Base-by-base conservation (phyloP, 345 rosid species). In the Anacardium occidentale region DNA sequence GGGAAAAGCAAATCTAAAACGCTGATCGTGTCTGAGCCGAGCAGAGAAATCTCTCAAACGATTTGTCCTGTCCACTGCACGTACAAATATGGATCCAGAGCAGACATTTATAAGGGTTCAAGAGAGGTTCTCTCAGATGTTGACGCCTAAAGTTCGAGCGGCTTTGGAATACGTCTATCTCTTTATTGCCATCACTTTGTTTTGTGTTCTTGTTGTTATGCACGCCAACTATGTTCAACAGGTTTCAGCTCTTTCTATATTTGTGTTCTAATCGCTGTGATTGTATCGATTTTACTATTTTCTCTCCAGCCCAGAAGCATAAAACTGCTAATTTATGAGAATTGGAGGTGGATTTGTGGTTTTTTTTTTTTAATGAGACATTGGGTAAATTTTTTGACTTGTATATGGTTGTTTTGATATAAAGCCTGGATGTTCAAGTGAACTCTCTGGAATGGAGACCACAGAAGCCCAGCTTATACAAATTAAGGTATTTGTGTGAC, bases 141-240 rank as follows among this genome's bases (percentile, higher is more conserved):
- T 96, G 82, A 88, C 91, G 20, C 97, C 91, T 0, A 87, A 80
- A 79, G 78, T 89, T 32, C 84, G 99, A 82, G 93, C 90, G 65
- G 83, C 91, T 71, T 75, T 96, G 81, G 99, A 96, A 85, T 96
- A 93, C 67, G 74, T 88, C 3, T 93, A 80, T 79, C 88, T 96
- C 78, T 74, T 85, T 82, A 76, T 87, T 10, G 99, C 98, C 74
- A 77, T 93, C 79, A 89, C 93, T 71, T 86, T 88, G 81, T 96
- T 96, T 72, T 88, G 87, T 72, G 88, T 96, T 74, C 99, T 96
- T 44, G 97, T 96, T 69, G 93, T 91, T 64, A 91, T 93, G 99
- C 99, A 96, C 86, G 99, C 99, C 83, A 96, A 96, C 85, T 96
- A 88, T 71, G 98, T 96, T 66, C 99, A 93, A 58, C 97, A 91